Conservation (phyloP, 2,329 filamentous ascomycete genomes). For the Fusarium succisae region DNA sequence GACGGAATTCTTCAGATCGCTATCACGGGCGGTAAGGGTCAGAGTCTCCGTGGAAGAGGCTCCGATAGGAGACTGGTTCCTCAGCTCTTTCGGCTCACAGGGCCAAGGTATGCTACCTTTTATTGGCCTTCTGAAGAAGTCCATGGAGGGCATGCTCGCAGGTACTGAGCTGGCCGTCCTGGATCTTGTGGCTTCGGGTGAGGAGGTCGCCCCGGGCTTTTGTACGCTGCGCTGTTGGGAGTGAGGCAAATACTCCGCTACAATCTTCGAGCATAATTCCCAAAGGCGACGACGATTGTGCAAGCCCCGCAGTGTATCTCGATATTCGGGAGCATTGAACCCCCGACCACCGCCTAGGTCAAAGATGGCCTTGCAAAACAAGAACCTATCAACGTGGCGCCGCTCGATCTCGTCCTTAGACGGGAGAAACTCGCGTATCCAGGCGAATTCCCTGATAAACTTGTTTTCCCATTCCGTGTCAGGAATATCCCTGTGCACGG, state of each 20-base stretch:
- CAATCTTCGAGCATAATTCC: not conserved
- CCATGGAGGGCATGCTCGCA: not conserved
- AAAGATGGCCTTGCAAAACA: not conserved
- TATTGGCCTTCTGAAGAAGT: not conserved
- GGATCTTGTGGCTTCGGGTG: not conserved
- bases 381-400: not conserved
- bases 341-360: not conserved
- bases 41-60: not conserved
- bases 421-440: not conserved
- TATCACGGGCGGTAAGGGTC: not conserved
- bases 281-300: not conserved
- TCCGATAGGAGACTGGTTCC: not conserved
- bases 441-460: not conserved
- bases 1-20: not conserved
- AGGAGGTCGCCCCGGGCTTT: not conserved
- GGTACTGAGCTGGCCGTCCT: not conserved
- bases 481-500: not conserved
- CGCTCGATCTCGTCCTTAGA: not conserved
- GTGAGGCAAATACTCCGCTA: not conserved
- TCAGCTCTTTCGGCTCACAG: not conserved
- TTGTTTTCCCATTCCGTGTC: not conserved
- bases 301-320: not conserved
- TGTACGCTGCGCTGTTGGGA: not conserved
- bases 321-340: not conserved
- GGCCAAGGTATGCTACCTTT: not conserved